Conservation (phyloP, 2,329 filamentous ascomycete genomes). For the Blastomyces emzantsi region DNA sequence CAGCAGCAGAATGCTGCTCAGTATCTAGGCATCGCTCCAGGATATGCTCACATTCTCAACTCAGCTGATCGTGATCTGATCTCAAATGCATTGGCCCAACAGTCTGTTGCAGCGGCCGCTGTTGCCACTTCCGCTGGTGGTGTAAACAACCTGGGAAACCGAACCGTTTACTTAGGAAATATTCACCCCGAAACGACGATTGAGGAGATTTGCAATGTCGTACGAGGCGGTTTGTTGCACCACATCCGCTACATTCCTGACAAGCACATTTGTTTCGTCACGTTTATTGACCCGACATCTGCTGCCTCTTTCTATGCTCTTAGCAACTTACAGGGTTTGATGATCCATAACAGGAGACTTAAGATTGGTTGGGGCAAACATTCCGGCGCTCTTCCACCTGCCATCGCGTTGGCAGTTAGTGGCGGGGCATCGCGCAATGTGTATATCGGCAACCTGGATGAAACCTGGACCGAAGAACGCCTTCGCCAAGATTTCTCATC, state of each 20-base stretch:
- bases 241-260: slow-evolving; percentile 99
- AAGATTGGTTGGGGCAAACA: slow-evolving; percentile 99
- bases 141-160: slow-evolving; percentile 94
- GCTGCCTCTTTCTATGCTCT: slow-evolving; percentile 96
- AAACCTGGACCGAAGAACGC: slow-evolving; percentile 94
- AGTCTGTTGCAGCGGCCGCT: slow-evolving; percentile 92
- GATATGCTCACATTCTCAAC: slow-evolving; percentile 92
- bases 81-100: slow-evolving; percentile 89
- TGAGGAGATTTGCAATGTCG: slow-evolving; percentile 99
- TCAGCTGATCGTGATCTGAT: slow-evolving; percentile 94
- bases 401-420: slow-evolving; percentile 90
- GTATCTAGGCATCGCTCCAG: slow-evolving; percentile 92
- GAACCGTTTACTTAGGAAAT: slow-evolving; percentile 96
- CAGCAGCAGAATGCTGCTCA: slow-evolving; percentile 99
- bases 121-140: slow-evolving; percentile 95
- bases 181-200: slow-evolving; percentile 98
- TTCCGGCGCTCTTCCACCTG: slow-evolving; percentile 88
- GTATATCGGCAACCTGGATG: slow-evolving; percentile 94
- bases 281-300: slow-evolving; percentile 96
- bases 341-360: slow-evolving; percentile 96
- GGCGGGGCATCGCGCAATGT: slow-evolving; percentile 97
- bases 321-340: slow-evolving; percentile 92
- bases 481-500: slow-evolving; percentile 94
- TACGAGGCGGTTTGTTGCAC: slow-evolving; percentile 87
- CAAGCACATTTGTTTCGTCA: slow-evolving; percentile 99